These are phyloP conservation scores for Wakefieldia striispora DNA, from an alignment of 768 basidiomycete genomes.

Conservation along the genomic window DNA sequence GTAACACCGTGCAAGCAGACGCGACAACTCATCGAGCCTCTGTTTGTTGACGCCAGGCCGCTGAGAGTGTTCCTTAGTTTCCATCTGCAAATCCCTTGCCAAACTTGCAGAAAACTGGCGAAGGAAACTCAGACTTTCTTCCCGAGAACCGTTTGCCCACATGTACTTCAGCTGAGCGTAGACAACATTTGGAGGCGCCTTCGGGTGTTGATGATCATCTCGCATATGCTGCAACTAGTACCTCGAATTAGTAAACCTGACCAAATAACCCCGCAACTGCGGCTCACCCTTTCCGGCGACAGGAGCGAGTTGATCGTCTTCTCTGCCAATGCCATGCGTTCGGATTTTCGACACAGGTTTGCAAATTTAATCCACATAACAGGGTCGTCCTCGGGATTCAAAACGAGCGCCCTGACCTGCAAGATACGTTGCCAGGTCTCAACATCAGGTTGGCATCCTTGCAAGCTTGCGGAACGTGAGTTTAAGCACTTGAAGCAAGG, in stretches of 20 bases:
- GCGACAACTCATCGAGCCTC: slow-evolving; percentile 68
- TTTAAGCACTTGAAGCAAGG: background rate
- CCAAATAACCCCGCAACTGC: background rate
- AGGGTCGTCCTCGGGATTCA: slow-evolving; percentile 91
- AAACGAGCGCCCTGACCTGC: slow-evolving; percentile 91
- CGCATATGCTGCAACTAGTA: slow-evolving; percentile 44
- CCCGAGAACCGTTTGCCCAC: slow-evolving; percentile 83
- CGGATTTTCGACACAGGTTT: slow-evolving; percentile 93
- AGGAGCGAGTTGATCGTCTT: slow-evolving; percentile 94
- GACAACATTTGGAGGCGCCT: slow-evolving; percentile 93
- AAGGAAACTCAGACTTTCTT: slow-evolving; percentile 80
- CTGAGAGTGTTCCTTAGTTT: slow-evolving; percentile 48
- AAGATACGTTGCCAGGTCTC: slow-evolving; percentile 99
- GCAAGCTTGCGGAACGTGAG: slow-evolving; percentile 50
- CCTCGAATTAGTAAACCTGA: slow-evolving; percentile 1
- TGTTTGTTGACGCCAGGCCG: slow-evolving; percentile 54
- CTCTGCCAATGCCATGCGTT: slow-evolving; percentile 91
- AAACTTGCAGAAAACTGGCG: slow-evolving; percentile 79
- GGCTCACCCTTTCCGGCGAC: slow-evolving; percentile 64
- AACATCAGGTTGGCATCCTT: slow-evolving; percentile 96
- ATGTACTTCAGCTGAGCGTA: slow-evolving; percentile 95
- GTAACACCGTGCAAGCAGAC: slow-evolving; percentile 93
- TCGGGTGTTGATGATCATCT: slow-evolving; percentile 50
- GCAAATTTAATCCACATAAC: slow-evolving; percentile 99
- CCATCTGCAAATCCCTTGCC: slow-evolving; percentile 68